Base-by-base conservation (phyloP, 2,329 filamentous ascomycete genomes). In the Grosmannia serpens region DNA sequence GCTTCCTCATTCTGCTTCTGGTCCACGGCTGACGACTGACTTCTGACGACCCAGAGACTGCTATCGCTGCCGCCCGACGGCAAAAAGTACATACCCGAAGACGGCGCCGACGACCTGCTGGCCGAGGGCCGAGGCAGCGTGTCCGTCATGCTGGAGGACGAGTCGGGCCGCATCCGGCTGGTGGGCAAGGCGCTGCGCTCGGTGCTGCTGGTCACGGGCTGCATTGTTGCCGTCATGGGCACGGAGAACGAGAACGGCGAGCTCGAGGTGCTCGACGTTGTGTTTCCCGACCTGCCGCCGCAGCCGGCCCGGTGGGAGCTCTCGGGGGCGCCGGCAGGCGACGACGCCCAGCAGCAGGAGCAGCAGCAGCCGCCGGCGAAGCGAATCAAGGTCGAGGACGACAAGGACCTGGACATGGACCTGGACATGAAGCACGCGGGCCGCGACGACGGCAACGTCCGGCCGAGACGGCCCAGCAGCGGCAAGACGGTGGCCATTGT, bases 181-280 rank as follows among this genome's bases (percentile, higher is more conserved):
- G 85, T 87, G 0, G 94, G 94, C 3, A 78, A 82, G 49, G 71
- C 83, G 24, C 74, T 99, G 53, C 76, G 80, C 62, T 79, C 81
- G 1, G 78, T 87, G 27, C 77, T 89, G 61, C 80, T 97, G 9
- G 92, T 96, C 2, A 99, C 94, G 0, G 94, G 94, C 29, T 95
- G 89, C 66, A 91, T 99, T 66, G 81, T 97, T 49, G 91, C 91
- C n/a, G 91, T 91, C 3, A 83, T 99, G 75, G 94, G 94, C 41
- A 96, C 91, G 0, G 94, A 99, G 70, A 96, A 96, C 66, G 79
- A 83, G 56, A 87, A 92, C 72, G 94, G 94, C 62, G 89, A 96
- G 65, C 91, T 99, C 61, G 91, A 97, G 66, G 87, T 96, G 8
- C 80, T 97, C 47, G 92, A 96, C 71, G 78, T 96, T 64, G 89